Evolutionary conservation across 148 eudicot species (phyloP).

Genomic region (Silene uniflora): DNA sequence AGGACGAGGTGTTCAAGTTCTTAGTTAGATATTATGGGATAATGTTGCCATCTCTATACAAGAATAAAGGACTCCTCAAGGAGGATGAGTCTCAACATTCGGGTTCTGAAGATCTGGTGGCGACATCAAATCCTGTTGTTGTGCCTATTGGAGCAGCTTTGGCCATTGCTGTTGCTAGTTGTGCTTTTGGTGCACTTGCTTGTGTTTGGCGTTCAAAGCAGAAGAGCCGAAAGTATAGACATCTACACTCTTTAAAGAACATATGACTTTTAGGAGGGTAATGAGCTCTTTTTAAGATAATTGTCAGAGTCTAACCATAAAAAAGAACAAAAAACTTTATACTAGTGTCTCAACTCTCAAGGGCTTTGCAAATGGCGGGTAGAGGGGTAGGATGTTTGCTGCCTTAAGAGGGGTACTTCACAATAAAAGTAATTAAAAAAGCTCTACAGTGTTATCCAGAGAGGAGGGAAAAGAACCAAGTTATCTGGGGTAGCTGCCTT

Average conservation of each 20-base stretch:
- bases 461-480: neutral
- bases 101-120: conserved; percentile 41
- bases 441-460: neutral
- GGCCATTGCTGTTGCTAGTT: conserved; percentile 89
- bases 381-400: no score
- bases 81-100: conserved; percentile 20
- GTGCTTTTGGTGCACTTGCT: conserved; percentile 92
- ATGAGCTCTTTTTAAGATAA: conserved; percentile 27
- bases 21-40: conserved; percentile 70
- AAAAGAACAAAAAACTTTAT: conserved; percentile 6
- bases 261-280: conserved; percentile 55
- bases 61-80: conserved; percentile 37
- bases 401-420: neutral
- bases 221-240: conserved; percentile 92
- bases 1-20: conserved; percentile 70
- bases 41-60: conserved; percentile 43
- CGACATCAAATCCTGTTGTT: conserved; percentile 55
- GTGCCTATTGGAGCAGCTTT: conserved; percentile 90
- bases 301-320: conserved; percentile 20
- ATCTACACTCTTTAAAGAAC: conserved; percentile 76
- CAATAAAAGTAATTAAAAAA: no score
- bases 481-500: neutral
- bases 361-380: neutral
- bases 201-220: conserved; percentile 97
- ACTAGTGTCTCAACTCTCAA: neutral